Percentiles rank a stretch among this genome's conserved stretches.
Evolutionary conservation across 768 basidiomycete species (phyloP).

Genomic region (Tulasnella sp.): DNA sequence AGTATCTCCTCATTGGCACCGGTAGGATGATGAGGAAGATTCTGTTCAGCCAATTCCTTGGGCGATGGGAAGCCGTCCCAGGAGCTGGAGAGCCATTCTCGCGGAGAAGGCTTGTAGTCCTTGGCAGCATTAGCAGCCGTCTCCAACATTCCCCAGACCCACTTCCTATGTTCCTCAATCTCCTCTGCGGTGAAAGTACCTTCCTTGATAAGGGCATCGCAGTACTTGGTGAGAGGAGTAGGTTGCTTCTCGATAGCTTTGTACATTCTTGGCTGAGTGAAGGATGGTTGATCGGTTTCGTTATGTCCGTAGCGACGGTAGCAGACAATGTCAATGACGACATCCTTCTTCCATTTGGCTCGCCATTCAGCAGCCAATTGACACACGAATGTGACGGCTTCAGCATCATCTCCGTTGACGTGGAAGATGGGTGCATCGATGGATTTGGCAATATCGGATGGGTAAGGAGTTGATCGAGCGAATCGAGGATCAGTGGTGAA

Average conservation of each 20-base stretch:
- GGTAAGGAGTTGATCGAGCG: constrained; percentile 93
- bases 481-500: constrained; percentile 99
- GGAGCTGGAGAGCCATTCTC: constrained; percentile 95
- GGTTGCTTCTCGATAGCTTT: constrained; percentile 89
- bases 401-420: constrained; percentile 96
- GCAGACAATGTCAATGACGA: constrained; percentile 96
- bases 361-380: constrained; percentile 97
- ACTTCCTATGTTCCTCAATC: constrained; percentile 95
- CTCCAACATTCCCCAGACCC: constrained; percentile 99
- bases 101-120: constrained; percentile 87
- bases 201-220: constrained; percentile 78
- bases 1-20: constrained; percentile 66
- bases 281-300: constrained; percentile 96
- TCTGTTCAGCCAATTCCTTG: constrained; percentile 82
- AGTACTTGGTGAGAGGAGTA: constrained; percentile 82
- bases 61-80: constrained; percentile 99
- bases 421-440: constrained; percentile 99
- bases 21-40: constrained; percentile 81
- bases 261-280: constrained; percentile 99
- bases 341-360: constrained; percentile 97
- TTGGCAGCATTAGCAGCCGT: constrained; percentile 87
- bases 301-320: constrained; percentile 99
- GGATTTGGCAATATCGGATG: constrained; percentile 94
- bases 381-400: constrained; percentile 97
- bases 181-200: constrained; percentile 92